Conservation (phyloP, 768 basidiomycete genomes). For the Austroboletus eburneus region DNA sequence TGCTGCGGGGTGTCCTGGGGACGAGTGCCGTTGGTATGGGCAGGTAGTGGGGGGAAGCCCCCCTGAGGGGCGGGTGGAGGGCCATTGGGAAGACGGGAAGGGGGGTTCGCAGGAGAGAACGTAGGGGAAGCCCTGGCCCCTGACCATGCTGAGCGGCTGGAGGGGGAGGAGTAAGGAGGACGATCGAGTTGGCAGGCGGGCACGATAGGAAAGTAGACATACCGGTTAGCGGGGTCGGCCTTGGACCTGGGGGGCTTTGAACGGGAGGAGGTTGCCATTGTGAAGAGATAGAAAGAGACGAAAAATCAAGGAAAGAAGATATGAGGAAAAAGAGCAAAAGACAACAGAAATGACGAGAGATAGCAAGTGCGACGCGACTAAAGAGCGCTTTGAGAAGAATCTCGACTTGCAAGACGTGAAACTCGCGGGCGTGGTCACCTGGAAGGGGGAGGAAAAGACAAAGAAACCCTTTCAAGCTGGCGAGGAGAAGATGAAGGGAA, state of each 20-base stretch:
- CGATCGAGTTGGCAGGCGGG: conserved; percentile 11
- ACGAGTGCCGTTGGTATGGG: conserved; percentile 45
- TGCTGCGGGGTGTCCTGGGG: conserved; percentile 47
- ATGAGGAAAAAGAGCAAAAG: conserved; percentile 23
- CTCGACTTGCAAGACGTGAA: conserved; percentile 14
- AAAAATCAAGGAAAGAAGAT: conserved; percentile 30
- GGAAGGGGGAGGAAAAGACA: conserved; percentile 13
- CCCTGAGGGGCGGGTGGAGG: conserved; percentile 35
- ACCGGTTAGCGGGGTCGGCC: conserved; percentile 52
- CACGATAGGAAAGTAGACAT: conserved; percentile 32
- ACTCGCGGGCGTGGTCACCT: conserved; percentile 21
- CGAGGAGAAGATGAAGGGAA: conserved; percentile 21
- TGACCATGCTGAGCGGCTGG: conserved; percentile 57
- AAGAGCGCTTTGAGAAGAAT: conserved; percentile 21
- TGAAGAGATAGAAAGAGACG: conserved; percentile 17
- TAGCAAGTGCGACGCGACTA: conserved; percentile 34
- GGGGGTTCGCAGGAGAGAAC: conserved; percentile 49
- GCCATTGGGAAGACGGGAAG: conserved; percentile 41
- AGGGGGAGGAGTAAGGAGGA: conserved; percentile 7
- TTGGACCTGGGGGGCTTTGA: conserved; percentile 62
- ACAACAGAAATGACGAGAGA: conserved; percentile 34
- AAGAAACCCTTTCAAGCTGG: conserved; percentile 25
- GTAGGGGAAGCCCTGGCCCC: conserved; percentile 67
- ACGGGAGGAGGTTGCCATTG: conserved; percentile 64
- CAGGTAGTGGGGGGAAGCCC: conserved; percentile 41